Evolutionary conservation across 2,329 filamentous ascomycete genomes (phyloP).

Genomic region (Nectriaceae sp.): DNA sequence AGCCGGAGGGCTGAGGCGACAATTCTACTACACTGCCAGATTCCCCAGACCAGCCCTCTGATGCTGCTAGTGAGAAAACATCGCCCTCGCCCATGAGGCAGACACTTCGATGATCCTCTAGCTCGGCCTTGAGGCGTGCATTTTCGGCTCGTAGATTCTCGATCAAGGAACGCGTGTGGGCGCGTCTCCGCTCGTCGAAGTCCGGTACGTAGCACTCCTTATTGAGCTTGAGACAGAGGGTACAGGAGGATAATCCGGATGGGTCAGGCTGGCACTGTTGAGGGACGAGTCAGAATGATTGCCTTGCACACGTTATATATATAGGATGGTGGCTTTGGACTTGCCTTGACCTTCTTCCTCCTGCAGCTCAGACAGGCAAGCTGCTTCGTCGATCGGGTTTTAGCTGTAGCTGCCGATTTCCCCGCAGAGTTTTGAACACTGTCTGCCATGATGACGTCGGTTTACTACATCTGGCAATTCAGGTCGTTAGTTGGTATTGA

Average conservation of each 20-base stretch:
- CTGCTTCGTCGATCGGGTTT: neutral
- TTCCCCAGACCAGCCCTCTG: neutral
- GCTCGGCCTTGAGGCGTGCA: neutral
- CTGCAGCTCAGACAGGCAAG: neutral
- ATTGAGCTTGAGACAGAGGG: neutral
- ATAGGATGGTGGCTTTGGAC: neutral
- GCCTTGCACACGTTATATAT: neutral
- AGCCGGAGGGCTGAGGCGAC: neutral
- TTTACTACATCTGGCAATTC: too few species aligned
- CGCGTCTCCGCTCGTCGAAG: neutral
- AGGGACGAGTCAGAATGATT: too few species aligned
- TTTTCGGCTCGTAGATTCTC: neutral
- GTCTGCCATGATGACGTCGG: too few species aligned
- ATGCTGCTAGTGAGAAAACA: neutral
- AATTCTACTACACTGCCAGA: neutral
- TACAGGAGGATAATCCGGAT: neutral
- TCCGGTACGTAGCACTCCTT: neutral
- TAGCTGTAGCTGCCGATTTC: too few species aligned
- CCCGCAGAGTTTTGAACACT: too few species aligned
- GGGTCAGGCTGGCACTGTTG: neutral
- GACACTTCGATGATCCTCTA: neutral
- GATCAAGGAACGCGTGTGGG: neutral
- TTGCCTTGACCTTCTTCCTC: neutral
- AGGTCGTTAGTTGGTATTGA: too few species aligned
- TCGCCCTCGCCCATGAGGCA: neutral